Evolutionary conservation across 345 rosid genomes (phyloP), one percentile per base, ranked within the genome.

Genomic region (Toxicodendron radicans): DNA sequence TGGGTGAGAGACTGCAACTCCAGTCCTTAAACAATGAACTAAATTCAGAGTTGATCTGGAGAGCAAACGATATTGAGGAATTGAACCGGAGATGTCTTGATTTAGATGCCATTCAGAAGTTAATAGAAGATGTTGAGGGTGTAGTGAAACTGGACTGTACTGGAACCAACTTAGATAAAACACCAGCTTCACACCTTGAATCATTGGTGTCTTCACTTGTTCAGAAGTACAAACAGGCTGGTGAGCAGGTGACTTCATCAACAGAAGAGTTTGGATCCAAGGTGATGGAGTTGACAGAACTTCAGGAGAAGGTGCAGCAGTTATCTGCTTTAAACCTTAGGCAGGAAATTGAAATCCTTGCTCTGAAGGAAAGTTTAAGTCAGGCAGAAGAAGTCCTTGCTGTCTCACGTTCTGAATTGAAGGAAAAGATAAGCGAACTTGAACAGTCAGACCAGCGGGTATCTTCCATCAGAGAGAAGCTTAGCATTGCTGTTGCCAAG

Each of bases 401-500:
- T 63, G 80, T 78, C 73, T 60, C 70, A 56, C 85, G 49, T 60
- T 81, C 87, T 70, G 89, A 89, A 76, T 82, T 90, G 46, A 86
- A 79, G 75, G 89, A 83, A 68, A 95, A 89, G 76, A 77, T 73
- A 52, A 74, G 70, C 76, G 99, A 95, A 76, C 85, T 93, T 68
- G 93, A 87, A 75, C 96, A 83, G 75, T 89, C 98, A 64, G 99
- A 93, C 80, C 97, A 89, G 83, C 87, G 94, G 75, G 84, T 90
- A 58, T 85, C 87, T 72, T 88, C 97, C 21, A 73, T 91, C 65
- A 87, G 98, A 85, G 99, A 95, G 87, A 95, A 92, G 89, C 97
- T 92, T 70, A 73, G 99, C 84, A 91, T 95, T 65, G 99, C 99
- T 66, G 97, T 95, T 78, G 85, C 97, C 56, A 95, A 95, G 81